A percentile compares a stretch with the other conserved stretches of the same genome.
Evolutionary conservation across 1,284 basidiomycete species (phyloP).

Genomic region (Chondrostereum purpureum): DNA sequence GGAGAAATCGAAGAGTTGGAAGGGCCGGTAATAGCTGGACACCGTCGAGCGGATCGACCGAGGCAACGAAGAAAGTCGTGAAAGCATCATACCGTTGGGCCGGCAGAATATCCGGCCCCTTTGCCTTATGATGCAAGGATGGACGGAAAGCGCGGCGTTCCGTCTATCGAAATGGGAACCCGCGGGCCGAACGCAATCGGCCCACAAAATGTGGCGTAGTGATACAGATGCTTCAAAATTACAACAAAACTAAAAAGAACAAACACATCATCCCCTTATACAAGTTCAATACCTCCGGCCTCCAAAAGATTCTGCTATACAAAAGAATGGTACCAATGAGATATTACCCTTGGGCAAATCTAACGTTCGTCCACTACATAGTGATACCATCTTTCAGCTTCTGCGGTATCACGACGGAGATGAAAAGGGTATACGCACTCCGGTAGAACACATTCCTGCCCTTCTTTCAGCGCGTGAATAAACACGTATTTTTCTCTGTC

Average conservation of each 20-base stretch:
- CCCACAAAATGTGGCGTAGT: not conserved
- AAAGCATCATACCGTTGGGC: too few relatives aligned
- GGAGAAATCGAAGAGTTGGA: not conserved
- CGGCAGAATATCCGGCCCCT: too few relatives aligned
- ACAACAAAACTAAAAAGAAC: too few relatives aligned
- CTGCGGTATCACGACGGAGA: not conserved
- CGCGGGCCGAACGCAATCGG: too few relatives aligned
- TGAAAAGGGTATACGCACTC: conserved; percentile 45
- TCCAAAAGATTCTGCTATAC: conserved; percentile 65
- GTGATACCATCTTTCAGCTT: not conserved
- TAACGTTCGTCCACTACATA: conserved; percentile 47
- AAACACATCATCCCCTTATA: conserved; percentile 29
- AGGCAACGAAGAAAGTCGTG: not conserved
- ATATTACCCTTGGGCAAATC: conserved; percentile 68
- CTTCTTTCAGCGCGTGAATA: conserved; percentile 65
- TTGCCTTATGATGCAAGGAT: too few relatives aligned
- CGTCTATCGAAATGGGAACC: too few relatives aligned
- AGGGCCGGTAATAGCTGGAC: too few relatives aligned
- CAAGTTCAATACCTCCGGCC: conserved; percentile 65
- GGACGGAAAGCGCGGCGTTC: too few relatives aligned
- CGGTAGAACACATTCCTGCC: conserved; percentile 64
- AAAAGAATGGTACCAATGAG: conserved; percentile 60
- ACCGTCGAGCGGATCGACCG: not conserved
- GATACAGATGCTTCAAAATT: too few relatives aligned
- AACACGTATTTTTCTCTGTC: conserved; percentile 73